Conservation (phyloP, 2,329 filamentous ascomycete genomes). For the Penicillium sp. region DNA sequence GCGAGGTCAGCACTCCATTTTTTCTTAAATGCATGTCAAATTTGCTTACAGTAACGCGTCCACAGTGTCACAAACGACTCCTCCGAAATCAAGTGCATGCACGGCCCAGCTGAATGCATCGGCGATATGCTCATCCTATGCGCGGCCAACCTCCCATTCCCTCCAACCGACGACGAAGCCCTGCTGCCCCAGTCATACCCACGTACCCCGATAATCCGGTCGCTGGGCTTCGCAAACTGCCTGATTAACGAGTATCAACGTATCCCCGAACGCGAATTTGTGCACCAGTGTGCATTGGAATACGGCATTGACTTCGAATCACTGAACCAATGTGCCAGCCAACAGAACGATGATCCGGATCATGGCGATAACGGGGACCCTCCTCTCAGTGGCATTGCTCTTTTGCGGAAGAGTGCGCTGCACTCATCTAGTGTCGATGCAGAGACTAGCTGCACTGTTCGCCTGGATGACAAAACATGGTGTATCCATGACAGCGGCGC, state of each 20-base stretch:
- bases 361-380: conserved; percentile 59
- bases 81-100: conserved; percentile 82
- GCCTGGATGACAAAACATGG: conserved; percentile 74
- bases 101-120: conserved; percentile 86
- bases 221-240: conserved; percentile 92
- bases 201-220: conserved; percentile 70
- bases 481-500: conserved; percentile 77
- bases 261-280: conserved; percentile 74
- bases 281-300: conserved; percentile 85
- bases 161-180: conserved; percentile 21
- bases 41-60: conserved; percentile 3
- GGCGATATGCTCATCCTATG: conserved; percentile 95
- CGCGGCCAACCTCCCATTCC: conserved; percentile 64
- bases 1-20: conserved; percentile 58
- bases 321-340: conserved; percentile 77
- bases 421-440: conserved; percentile 61
- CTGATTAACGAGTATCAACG: conserved; percentile 69
- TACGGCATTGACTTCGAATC: conserved; percentile 80
- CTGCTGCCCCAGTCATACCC: conserved; percentile 55
- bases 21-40: neutral
- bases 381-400: conserved; percentile 49
- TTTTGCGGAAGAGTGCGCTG: conserved; percentile 47
- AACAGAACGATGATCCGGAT: conserved; percentile 68
- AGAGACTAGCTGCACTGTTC: conserved; percentile 72
- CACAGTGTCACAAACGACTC: conserved; percentile 64